Conservation (phyloP, 2,329 filamentous ascomycete genomes). For the Orbilia oligospora region DNA sequence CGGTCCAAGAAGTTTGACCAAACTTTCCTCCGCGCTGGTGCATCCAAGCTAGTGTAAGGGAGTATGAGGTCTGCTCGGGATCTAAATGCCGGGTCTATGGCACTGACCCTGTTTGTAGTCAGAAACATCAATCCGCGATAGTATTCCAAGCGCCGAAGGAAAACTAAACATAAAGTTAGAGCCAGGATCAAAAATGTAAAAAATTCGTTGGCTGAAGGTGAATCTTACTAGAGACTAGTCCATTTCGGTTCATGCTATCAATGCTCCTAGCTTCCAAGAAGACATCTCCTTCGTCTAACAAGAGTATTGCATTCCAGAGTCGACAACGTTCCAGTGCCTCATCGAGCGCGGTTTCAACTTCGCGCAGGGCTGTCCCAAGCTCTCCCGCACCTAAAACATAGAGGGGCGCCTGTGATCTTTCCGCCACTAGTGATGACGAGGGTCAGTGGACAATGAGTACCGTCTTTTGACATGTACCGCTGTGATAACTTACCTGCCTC, state of each 20-base stretch:
- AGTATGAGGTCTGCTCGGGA: too few species aligned
- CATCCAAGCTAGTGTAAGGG: constrained; percentile 63
- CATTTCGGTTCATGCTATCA: constrained; percentile 76
- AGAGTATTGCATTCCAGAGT: constrained; percentile 83
- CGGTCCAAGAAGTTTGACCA: constrained; percentile 83
- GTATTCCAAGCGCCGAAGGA: too few species aligned
- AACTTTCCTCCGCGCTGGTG: constrained; percentile 83
- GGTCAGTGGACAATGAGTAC: too few species aligned
- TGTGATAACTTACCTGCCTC: constrained; percentile 61
- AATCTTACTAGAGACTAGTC: constrained; percentile 74
- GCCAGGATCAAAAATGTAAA: too few species aligned
- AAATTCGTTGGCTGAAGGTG: too few species aligned
- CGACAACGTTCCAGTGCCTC: constrained; percentile 85
- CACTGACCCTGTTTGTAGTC: too few species aligned
- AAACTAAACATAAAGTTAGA: constrained; percentile 68
- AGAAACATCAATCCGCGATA: too few species aligned
- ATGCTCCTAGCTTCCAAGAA: constrained; percentile 84
- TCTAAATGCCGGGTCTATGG: too few species aligned
- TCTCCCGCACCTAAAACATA: constrained; percentile 74
- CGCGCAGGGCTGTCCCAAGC: constrained; percentile 81
- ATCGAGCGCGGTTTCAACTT: constrained; percentile 82
- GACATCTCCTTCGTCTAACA: constrained; percentile 88
- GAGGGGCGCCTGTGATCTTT: constrained; percentile 64
- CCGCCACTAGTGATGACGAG: constrained; percentile 55
- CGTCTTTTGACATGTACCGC: neutral